These are phyloP conservation scores for Boechera retrofracta DNA, from an alignment of 345 rosid species.

Conservation along the genomic window DNA sequence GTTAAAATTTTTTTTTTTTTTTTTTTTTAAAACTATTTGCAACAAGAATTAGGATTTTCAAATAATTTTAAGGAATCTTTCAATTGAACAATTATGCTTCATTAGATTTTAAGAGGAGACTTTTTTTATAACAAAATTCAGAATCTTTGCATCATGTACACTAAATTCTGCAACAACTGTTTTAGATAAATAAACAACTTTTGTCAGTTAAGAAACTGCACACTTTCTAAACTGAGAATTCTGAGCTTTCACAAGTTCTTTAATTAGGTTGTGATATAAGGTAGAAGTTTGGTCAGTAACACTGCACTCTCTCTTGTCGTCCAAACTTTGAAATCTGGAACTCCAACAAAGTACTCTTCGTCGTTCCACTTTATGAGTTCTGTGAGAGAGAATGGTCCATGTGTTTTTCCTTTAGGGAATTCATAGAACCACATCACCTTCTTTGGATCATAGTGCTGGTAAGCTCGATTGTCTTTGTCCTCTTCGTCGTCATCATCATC, in stretches of 20 bases:
- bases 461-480: slow-evolving; percentile 19
- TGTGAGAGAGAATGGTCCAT: slow-evolving; percentile 69
- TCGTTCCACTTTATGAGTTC: slow-evolving; percentile 63
- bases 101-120: slow-evolving; percentile 51
- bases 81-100: background rate
- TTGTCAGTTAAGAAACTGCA: background rate
- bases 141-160: background rate
- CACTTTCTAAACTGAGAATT: background rate
- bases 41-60: background rate
- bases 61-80: slow-evolving; percentile 10
- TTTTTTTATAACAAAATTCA: slow-evolving; percentile 61
- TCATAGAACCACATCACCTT: slow-evolving; percentile 59
- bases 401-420: slow-evolving; percentile 58
- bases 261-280: slow-evolving; percentile 36
- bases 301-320: slow-evolving; percentile 57
- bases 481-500: slow-evolving; percentile 51
- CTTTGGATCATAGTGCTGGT: slow-evolving; percentile 19
- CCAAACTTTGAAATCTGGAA: slow-evolving; percentile 72
- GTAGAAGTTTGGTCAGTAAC: slow-evolving; percentile 43
- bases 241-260: background rate
- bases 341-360: slow-evolving; percentile 46
- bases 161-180: background rate
- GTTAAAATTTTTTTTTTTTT: too few species aligned
- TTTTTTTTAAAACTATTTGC: too few species aligned
- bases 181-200: background rate